Evolutionary conservation across 306 rosid species (phyloP).

Genomic region (Elaeagnus macrophylla): DNA sequence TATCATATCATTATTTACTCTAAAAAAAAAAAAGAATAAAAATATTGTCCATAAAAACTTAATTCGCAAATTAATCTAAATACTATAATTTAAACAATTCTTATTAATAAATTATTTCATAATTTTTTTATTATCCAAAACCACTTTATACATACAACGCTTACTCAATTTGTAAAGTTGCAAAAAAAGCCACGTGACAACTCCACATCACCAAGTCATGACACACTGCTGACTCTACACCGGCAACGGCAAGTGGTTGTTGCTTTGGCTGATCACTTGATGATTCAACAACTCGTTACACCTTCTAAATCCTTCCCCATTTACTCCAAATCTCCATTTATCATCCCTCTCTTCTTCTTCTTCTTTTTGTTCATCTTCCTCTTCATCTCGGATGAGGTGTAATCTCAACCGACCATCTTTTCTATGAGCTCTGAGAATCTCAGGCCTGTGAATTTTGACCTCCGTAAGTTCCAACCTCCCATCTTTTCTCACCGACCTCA

Average conservation of each 20-base stretch:
- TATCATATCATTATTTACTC: too few relatives aligned
- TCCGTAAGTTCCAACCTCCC: conserved; percentile 69
- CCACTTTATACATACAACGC: too few relatives aligned
- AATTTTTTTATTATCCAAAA: too few relatives aligned
- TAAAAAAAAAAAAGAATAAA: too few relatives aligned
- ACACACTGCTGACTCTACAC: conserved; percentile 55
- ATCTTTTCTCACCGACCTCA: conserved; percentile 63
- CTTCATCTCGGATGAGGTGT: conserved; percentile 38
- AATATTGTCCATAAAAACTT: too few relatives aligned
- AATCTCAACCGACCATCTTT: conserved; percentile 68
- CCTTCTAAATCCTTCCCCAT: conserved; percentile 35
- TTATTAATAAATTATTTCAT: too few relatives aligned
- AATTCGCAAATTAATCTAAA: too few relatives aligned
- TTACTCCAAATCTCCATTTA: conserved; percentile 23
- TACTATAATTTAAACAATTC: too few relatives aligned
- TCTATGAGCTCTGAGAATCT: conserved; percentile 56
- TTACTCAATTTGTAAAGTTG: too few relatives aligned
- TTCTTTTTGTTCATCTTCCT: not conserved
- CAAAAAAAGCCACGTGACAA: too few relatives aligned
- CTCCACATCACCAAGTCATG: conserved; percentile 22
- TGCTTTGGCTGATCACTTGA: conserved; percentile 8
- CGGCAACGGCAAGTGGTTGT: conserved; percentile 25
- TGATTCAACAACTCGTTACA: conserved; percentile 42
- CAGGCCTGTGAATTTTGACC: conserved; percentile 54
- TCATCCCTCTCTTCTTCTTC: conserved; percentile 1